Evolutionary conservation across 176 grass and related monocot species (phyloP), one percentile per base, ranked within the genome.

Genomic region (Triticum monococcum): DNA sequence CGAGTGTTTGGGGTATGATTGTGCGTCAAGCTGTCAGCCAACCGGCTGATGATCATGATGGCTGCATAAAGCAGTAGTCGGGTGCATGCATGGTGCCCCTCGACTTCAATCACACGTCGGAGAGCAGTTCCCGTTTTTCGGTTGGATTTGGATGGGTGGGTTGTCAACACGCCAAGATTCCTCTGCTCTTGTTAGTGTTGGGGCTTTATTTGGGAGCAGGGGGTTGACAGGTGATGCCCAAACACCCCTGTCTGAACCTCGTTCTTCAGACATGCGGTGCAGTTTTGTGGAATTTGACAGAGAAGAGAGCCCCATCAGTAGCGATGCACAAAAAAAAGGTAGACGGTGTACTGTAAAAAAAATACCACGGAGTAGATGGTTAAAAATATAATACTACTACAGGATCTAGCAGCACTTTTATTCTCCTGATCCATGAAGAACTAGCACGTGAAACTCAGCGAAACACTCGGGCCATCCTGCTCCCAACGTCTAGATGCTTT

Each of bases 401-500:
- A 54, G 50, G 50, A 54, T 54, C 50, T 54, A 54, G 50, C 7
- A 54, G 50, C 54, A 59, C 8, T 59, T 59, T 22, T 59, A 9
- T 22, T 59, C 54, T 9, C 54, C 54, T 59, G 54, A 22, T 17
- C 23, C 26, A 4, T 22, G 43, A 4, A 66, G 13, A 77, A 70
- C 61, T 7, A 11, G 7, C 64, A 66, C 60, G 45, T 79, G 77
- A 43, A 64, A 37, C 68, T 48, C 43, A 41, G 80, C 35, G 64
- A 67, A 59, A 63, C n/a, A 18, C 72, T 50, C 41, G 41, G 65
- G 50, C 66, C 20, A 76, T 20, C 77, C 35, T 75, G 13, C 76
- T 70, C 81, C 80, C 85, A 81, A 81, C 85, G 85, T 54, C 81
- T 64, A 91, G 89, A 82, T 88, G 33, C 32, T 20, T 77, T 18